These are phyloP conservation scores for Fusarium albosuccineum DNA, from an alignment of 2,329 filamentous ascomycete species.

Conservation along the genomic window DNA sequence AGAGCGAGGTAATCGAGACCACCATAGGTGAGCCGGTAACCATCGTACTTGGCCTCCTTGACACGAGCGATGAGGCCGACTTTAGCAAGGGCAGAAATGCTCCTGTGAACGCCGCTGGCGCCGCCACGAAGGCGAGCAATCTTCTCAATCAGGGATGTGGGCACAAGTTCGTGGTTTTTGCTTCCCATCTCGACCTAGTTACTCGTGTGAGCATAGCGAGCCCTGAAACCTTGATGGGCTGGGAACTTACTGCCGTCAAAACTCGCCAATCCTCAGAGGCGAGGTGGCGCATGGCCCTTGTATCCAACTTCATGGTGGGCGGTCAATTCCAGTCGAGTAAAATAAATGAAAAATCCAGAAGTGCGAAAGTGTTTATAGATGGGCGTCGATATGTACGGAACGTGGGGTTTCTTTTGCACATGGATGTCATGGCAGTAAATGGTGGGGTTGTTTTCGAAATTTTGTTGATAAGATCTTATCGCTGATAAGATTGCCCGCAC, in stretches of 20 bases:
- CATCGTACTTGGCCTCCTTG: constrained; percentile 97
- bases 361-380: constrained; percentile 7
- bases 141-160: constrained; percentile 87
- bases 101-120: constrained; percentile 82
- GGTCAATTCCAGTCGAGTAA: not conserved
- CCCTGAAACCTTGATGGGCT: constrained; percentile 49
- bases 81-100: constrained; percentile 93
- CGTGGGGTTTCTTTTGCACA: constrained; percentile 39
- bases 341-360: not conserved
- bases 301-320: constrained; percentile 88
- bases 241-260: constrained; percentile 81
- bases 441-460: constrained; percentile 49
- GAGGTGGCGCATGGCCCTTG: constrained; percentile 92
- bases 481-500: constrained; percentile 15
- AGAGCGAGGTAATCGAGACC: constrained; percentile 98
- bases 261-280: constrained; percentile 95
- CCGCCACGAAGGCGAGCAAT: constrained; percentile 85
- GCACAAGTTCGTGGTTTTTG: constrained; percentile 97
- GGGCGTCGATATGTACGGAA: constrained; percentile 13
- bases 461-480: constrained; percentile 51
- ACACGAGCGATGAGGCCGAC: constrained; percentile 90
- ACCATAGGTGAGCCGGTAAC: constrained; percentile 95
- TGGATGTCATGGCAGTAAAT: constrained; percentile 24
- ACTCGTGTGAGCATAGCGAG: constrained; percentile 44
- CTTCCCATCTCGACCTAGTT: constrained; percentile 89